Evolutionary conservation across 1,139 yeast genomes (phyloP), one percentile per base, ranked within the genome.

Genomic region (Geotrichum aggregatum): DNA sequence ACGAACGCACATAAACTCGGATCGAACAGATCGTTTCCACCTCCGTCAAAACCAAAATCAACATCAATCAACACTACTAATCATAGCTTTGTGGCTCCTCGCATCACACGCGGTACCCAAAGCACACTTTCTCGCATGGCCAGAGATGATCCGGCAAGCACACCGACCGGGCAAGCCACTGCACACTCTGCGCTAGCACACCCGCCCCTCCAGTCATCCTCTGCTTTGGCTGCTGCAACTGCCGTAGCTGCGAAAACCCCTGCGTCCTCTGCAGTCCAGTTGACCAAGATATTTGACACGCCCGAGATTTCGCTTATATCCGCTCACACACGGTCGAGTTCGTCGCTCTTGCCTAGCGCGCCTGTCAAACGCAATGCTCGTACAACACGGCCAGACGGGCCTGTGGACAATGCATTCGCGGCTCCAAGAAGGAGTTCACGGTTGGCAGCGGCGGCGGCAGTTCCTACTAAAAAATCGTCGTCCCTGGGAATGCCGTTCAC

Each of bases 371-470:
- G 48, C 26, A 40, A 21, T 11, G 31, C 16, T 16, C 48, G 35
- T 8, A 19, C 19, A 7, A 11, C 42, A n/a, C 41, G 41, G 26
- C 24, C 18, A 11, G 42, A 21, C 21, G 35, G 42, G 35, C 11
- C 51, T 8, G 24, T 33, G 3, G 49, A 39, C 13, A 21, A 16
- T 16, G 44, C 21, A 14, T 33, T 46, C 16, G 43, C 49, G 3
- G 45, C 35, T 4, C 52, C 52, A 3, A 19, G 52, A 18, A 38
- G 52, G n/a, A 49, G 52, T 28, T 38, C 52, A 6, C 36, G 49
- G n/a, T 41, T 44, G 35, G 48, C 52, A 13, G 49, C 54, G 2
- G 53, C 48, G 8, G 49, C 45, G 13, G 43, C 46, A 2, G 39
- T 40, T 11, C 33, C 44, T 10, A 14, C 34, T 16, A 41, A 14